Percentiles rank a stretch among this genome's conserved stretches.
Conservation (phyloP, 164 flowering plant species). For the Malania oleifera region DNA sequence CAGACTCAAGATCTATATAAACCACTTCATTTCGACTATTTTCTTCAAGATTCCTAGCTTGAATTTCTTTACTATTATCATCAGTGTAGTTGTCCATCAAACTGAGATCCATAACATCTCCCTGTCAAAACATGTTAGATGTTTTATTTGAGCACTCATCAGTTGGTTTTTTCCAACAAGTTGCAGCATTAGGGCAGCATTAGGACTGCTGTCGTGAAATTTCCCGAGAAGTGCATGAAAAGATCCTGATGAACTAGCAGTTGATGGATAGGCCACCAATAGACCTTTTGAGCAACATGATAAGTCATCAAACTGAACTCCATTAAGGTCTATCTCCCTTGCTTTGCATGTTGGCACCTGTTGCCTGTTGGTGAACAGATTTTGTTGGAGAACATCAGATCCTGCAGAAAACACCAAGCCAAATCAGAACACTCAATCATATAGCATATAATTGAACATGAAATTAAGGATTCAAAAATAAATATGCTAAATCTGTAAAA, state of each 20-base stretch:
- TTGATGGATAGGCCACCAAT: constrained; percentile 15
- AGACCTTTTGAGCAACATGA: constrained; percentile 21
- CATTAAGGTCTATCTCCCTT: constrained; percentile 34
- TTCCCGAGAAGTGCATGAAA: constrained; percentile 6
- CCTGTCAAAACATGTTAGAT: constrained; percentile 9
- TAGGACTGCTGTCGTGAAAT: constrained; percentile 7
- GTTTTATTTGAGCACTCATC: constrained; percentile 6
- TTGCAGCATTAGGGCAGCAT: too few relatives aligned
- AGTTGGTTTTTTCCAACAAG: constrained; percentile 12
- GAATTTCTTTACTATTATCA: not conserved
- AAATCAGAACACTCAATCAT: not conserved
- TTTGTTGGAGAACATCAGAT: not conserved
- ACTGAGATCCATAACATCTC: constrained; percentile 2
- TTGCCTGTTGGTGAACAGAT: constrained; percentile 11
- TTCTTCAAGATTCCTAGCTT: not conserved
- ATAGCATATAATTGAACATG: not conserved
- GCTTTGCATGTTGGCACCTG: constrained; percentile 5
- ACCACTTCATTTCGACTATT: constrained; percentile 7
- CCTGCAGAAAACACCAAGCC: constrained; percentile 24
- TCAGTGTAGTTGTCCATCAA: constrained; percentile 1
- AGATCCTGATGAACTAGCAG: constrained; percentile 17
- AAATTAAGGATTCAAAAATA: not conserved
- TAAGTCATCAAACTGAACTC: constrained; percentile 26
- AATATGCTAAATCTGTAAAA: not conserved
- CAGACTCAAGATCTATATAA: constrained; percentile 19